Base-by-base conservation (phyloP, 495 filamentous ascomycete genomes). In the Aspergillus saccharolyticus region DNA sequence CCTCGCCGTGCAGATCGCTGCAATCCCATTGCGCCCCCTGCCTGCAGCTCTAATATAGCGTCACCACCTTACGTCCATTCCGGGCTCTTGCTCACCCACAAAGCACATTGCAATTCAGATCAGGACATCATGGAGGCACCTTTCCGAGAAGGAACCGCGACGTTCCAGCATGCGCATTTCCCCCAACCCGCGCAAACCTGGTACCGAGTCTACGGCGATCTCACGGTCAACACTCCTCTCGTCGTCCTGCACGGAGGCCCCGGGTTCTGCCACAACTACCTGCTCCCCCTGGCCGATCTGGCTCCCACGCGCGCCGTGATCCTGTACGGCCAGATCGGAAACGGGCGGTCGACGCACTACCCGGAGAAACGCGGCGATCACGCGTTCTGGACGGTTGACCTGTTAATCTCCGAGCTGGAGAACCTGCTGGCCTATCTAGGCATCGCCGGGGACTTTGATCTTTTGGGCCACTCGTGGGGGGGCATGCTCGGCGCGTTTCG, bases 301-400 rank as follows among this genome's bases (percentile, higher is more conserved):
- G 48, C 66, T 30, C 24, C 58, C 25, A 56, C 70, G 28, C 70
- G 66, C 21, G 73, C 78, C 8, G 62, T 82, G n/a, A 63, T 83
- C 18, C 63, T 82, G 60, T 84, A 84, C 61, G 79, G 82, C 59
- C 79, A 82, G 55, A 61, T 83, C 54, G 78, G 79, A 18, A 76
- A 72, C 60, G 80, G 77, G 14, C 22, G 56, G 7, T 78, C 72
- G 19, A 80, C 80, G 0, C 78, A 74, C 52, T 66, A 80, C 8
- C 70, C 59, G 3, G 68, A 78, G 7, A 77, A 72, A 42, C 53
- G 44, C 0, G 72, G 72, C 21, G 73, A 78, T 50, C 62, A 65
- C 18, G 52, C 47, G 0, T 80, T 82, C 66, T 84, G 78, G 78
- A 74, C 70, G 0, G 50, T 69, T 0, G 64, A 75, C 9, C 66